phyloP scores from a whole-genome alignment of 1,284 basidiomycete genomes.

The Malassezia dermatis region DNA sequence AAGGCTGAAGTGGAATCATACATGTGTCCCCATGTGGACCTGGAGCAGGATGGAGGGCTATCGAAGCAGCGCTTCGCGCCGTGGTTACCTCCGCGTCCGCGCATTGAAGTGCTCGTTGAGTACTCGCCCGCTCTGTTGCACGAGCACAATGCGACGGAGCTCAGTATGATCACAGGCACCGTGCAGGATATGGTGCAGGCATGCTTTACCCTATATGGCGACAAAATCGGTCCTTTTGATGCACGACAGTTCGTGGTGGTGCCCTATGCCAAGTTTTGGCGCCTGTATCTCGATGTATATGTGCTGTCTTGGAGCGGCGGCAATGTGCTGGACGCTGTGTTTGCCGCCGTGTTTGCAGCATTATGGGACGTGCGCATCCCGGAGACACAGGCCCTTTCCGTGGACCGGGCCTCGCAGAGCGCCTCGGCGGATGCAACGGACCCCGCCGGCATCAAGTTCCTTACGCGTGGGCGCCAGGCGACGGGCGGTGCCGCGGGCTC shows the following conservation, averaged over 20 bases:
- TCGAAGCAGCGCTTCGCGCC: neutral
- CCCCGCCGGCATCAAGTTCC: conserved; percentile 23
- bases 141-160: conserved; percentile 8
- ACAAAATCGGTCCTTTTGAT: conserved; percentile 17
- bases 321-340: conserved; percentile 36
- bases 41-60: neutral
- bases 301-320: conserved; percentile 37
- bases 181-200: conserved; percentile 12
- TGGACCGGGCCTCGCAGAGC: conserved; percentile 26
- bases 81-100: conserved; percentile 10
- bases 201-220: conserved; percentile 4
- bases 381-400: conserved; percentile 27
- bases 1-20: conserved; percentile 25
- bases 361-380: conserved; percentile 35
- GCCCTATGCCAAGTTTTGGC: conserved; percentile 35
- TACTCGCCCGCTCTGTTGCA: conserved; percentile 15
- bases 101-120: conserved; percentile 8
- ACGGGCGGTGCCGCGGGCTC: neutral
- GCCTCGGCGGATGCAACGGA: conserved; percentile 21
- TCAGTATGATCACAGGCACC: conserved; percentile 6
- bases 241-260: conserved; percentile 30
- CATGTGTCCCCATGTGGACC: neutral
- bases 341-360: conserved; percentile 33
- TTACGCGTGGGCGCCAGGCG: conserved; percentile 6
- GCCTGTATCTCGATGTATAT: conserved; percentile 32